phyloP scores from a whole-genome alignment of 805 yeast genomes.

The Saccharomycopsis guyanensis region DNA sequence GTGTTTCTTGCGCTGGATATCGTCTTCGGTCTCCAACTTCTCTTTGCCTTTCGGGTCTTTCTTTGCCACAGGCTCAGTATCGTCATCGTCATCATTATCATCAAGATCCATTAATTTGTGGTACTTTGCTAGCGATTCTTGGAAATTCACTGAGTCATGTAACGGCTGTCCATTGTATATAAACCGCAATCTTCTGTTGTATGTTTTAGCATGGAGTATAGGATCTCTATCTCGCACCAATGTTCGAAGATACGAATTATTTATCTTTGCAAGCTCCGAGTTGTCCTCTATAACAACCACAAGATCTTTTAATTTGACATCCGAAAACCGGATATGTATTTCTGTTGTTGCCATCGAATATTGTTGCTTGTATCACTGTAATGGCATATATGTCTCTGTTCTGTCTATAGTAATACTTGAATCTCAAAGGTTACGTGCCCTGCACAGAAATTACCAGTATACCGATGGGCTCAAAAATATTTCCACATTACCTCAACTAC shows the following conservation, averaged over 20 bases:
- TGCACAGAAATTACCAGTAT: too few species aligned
- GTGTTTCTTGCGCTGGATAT: neutral
- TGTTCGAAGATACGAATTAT: constrained; percentile 34
- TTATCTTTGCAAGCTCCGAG: constrained; percentile 27
- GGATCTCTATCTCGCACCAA: constrained; percentile 33
- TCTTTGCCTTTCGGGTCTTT: constrained; percentile 15
- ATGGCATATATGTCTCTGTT: too few species aligned
- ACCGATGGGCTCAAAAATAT: too few species aligned
- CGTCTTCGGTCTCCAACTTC: constrained; percentile 16
- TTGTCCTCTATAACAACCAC: constrained; percentile 28
- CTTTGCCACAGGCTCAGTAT: constrained; percentile 4
- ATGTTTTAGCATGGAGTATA: constrained; percentile 26
- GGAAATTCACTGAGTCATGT: constrained; percentile 47
- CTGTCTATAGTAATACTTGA: too few species aligned
- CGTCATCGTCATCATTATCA: constrained; percentile 18
- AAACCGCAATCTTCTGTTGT: constrained; percentile 48
- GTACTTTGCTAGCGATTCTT: constrained; percentile 37
- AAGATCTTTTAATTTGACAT: constrained; percentile 35
- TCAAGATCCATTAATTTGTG: constrained; percentile 31
- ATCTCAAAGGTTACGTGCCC: too few species aligned
- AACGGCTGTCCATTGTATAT: constrained; percentile 65
- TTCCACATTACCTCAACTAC: too few species aligned
- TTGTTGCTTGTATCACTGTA: too few species aligned
- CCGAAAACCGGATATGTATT: constrained; percentile 37
- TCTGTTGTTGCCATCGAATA: too few species aligned